Percentiles rank a stretch among this genome's conserved stretches.
Conservation (phyloP, 306 rosid genomes). For the Trifolium fragiferum region DNA sequence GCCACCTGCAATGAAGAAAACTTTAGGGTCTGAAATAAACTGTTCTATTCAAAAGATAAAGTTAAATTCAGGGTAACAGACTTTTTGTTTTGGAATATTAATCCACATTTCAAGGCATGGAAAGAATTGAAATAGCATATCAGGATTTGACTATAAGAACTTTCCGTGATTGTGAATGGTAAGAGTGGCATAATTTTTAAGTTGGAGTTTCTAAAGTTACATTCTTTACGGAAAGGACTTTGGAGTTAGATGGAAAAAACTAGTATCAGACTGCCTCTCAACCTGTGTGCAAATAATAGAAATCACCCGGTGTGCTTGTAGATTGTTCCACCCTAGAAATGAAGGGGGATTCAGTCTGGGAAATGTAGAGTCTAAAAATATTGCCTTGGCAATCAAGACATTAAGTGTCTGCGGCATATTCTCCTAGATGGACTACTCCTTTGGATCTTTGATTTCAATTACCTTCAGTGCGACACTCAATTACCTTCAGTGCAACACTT, state of each 20-base stretch:
- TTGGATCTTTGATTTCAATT: too few relatives aligned
- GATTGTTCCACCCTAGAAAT: background rate
- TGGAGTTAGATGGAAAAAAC: too few relatives aligned
- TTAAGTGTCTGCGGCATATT: too few relatives aligned
- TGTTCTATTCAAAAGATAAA: conserved; percentile 19
- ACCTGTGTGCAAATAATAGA: background rate
- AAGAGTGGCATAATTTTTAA: conserved; percentile 27
- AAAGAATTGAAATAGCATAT: conserved; percentile 13
- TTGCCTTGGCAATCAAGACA: too few relatives aligned
- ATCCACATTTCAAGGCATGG: conserved; percentile 10
- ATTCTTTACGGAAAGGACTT: conserved; percentile 30
- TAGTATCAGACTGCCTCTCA: conserved; percentile 3
- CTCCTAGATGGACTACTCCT: too few relatives aligned
- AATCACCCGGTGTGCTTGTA: background rate
- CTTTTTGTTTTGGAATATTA: background rate
- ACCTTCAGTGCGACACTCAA: too few relatives aligned
- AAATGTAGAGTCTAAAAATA: too few relatives aligned
- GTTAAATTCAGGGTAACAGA: conserved; percentile 16
- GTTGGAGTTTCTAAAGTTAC: conserved; percentile 8
- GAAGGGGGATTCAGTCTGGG: too few relatives aligned
- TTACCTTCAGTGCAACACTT: too few relatives aligned
- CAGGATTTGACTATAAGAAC: background rate
- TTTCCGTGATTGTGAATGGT: background rate
- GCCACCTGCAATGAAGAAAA: conserved; percentile 73
- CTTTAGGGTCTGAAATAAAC: conserved; percentile 36